These are phyloP conservation scores for Botrytis galanthina DNA, from an alignment of 2,329 filamentous ascomycete genomes.

Conservation along the genomic window DNA sequence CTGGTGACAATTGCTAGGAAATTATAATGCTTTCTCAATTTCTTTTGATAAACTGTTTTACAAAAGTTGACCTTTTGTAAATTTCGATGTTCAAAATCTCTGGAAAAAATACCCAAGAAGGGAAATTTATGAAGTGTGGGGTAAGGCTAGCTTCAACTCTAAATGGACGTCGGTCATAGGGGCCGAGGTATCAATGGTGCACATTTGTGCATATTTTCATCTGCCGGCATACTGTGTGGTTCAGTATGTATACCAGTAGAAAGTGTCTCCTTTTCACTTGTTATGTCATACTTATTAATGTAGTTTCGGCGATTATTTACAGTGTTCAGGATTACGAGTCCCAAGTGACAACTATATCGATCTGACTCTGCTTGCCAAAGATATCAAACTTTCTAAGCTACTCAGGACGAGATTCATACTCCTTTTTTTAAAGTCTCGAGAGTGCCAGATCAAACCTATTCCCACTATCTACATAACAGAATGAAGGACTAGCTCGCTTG, in stretches of 20 bases:
- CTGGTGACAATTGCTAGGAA: neutral
- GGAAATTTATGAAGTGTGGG: conserved; percentile 20
- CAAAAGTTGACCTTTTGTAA: neutral
- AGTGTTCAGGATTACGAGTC: neutral
- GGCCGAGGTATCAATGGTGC: conserved; percentile 1
- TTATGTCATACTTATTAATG: too few species aligned
- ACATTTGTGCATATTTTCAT: neutral
- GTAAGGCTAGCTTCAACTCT: conserved; percentile 18
- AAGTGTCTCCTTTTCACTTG: too few species aligned
- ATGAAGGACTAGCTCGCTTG: neutral
- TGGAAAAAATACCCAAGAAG: neutral
- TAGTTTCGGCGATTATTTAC: neutral
- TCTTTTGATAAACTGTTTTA: neutral
- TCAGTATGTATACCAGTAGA: neutral
- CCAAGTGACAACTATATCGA: neutral
- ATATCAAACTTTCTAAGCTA: neutral
- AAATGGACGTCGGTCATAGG: conserved; percentile 12
- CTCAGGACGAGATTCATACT: neutral
- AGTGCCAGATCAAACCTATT: neutral
- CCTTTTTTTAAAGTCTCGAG: neutral
- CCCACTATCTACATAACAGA: accelerated
- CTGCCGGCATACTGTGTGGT: neutral
- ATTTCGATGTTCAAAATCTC: neutral
- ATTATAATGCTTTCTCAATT: neutral
- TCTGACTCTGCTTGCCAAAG: neutral